Percentiles rank a stretch among this genome's conserved stretches.
These are phyloP conservation scores for Esteya vermicola DNA, from an alignment of 2,329 filamentous ascomycete species.

Conservation along the genomic window DNA sequence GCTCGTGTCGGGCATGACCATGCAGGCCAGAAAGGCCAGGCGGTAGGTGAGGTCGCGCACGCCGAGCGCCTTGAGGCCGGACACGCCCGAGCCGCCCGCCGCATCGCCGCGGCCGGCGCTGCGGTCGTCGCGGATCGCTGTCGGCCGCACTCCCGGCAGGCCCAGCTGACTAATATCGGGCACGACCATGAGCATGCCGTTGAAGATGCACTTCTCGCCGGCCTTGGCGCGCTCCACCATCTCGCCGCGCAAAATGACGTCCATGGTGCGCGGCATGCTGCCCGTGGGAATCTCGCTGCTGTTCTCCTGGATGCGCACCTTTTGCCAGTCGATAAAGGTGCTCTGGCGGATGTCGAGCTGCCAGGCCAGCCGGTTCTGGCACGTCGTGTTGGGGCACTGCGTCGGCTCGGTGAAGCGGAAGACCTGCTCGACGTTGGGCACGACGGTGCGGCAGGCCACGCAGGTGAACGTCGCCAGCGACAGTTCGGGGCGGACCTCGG, in stretches of 20 bases:
- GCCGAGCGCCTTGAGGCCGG: constrained; percentile 80
- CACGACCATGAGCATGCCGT: constrained; percentile 87
- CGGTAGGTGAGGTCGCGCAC: constrained; percentile 91
- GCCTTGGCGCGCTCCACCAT: constrained; percentile 97
- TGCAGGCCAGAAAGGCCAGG: constrained; percentile 91
- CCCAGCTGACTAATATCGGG: constrained; percentile 93
- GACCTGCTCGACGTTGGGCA: constrained; percentile 89
- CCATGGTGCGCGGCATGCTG: constrained; percentile 96
- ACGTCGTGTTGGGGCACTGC: constrained; percentile 79
- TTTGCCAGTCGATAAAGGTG: constrained; percentile 98
- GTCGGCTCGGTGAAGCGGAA: constrained; percentile 96
- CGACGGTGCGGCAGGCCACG: constrained; percentile 69
- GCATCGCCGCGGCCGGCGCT: constrained; percentile 71
- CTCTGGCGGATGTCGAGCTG: constrained; percentile 92
- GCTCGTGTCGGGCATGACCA: constrained; percentile 81
- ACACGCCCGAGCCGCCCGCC: constrained; percentile 70
- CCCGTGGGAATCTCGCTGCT: constrained; percentile 96
- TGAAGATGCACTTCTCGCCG: constrained; percentile 97
- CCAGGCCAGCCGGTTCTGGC: constrained; percentile 86
- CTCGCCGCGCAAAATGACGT: constrained; percentile 88
- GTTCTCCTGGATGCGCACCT: constrained; percentile 95
- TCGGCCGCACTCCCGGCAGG: constrained; percentile 70
- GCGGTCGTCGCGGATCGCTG: constrained; percentile 70
- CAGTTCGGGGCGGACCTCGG: constrained; percentile 87
- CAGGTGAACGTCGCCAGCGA: constrained; percentile 87